A percentile compares a stretch with the other conserved stretches of the same genome.
Evolutionary conservation across 805 yeast species (phyloP).

Genomic region (Wickerhamiella alocasiicola): DNA sequence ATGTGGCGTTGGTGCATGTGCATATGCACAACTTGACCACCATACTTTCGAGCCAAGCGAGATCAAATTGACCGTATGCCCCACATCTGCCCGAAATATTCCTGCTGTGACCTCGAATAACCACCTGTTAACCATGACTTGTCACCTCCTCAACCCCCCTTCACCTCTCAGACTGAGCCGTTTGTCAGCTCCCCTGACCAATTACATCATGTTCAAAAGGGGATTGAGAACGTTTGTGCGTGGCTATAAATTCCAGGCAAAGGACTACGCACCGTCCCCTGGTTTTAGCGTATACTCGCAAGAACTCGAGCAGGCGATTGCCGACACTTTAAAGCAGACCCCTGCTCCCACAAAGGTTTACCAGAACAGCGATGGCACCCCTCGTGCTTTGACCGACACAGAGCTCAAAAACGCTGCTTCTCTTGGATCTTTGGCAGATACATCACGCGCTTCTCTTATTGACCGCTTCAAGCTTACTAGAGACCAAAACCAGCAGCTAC

Average conservation of each 20-base stretch:
- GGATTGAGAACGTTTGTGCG: slow-evolving; percentile 9
- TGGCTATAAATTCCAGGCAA: slow-evolving; percentile 21
- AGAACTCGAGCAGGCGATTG: slow-evolving; percentile 47
- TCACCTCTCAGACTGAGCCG: neutral
- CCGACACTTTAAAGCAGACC: slow-evolving; percentile 46
- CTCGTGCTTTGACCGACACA: slow-evolving; percentile 53
- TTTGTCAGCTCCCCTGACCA: too few species aligned
- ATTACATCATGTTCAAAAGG: slow-evolving; percentile 11
- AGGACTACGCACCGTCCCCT: slow-evolving; percentile 25
- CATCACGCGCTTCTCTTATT: slow-evolving; percentile 40
- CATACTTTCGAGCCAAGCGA: too few species aligned
- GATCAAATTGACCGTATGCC: too few species aligned
- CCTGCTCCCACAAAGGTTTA: slow-evolving; percentile 56
- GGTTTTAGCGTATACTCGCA: slow-evolving; percentile 20
- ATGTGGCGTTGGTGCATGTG: too few species aligned
- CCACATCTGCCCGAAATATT: too few species aligned
- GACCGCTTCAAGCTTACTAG: slow-evolving; percentile 39
- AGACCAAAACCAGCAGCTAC: slow-evolving; percentile 42
- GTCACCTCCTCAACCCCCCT: neutral
- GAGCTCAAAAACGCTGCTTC: slow-evolving; percentile 64
- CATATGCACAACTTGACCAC: too few species aligned
- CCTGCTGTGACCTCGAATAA: too few species aligned
- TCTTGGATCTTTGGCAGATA: slow-evolving; percentile 46
- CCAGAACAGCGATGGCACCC: slow-evolving; percentile 64
- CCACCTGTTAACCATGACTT: neutral